A percentile compares a stretch with the other conserved stretches of the same genome.
phyloP scores from a whole-genome alignment of 2,329 filamentous ascomycete species.

The Apiospora marii region DNA sequence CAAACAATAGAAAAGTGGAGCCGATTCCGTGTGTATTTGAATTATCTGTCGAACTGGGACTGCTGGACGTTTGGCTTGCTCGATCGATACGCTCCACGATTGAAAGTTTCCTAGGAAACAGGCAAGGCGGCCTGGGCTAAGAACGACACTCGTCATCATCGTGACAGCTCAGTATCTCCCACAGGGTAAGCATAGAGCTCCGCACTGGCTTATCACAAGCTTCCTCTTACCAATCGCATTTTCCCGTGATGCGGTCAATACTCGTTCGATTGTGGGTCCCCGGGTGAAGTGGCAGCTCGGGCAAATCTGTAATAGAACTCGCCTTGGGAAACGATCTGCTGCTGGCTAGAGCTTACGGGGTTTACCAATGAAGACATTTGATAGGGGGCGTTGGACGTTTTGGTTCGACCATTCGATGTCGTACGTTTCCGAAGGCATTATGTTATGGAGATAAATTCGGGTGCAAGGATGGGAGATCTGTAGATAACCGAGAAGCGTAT shows the following conservation, averaged over 20 bases:
- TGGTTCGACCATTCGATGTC: constrained; percentile 16
- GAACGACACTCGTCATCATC: background rate
- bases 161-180: background rate
- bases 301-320: background rate
- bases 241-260: background rate
- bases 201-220: background rate
- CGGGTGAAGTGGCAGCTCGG: background rate
- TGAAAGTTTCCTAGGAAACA: background rate
- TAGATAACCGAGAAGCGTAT: constrained; percentile 6
- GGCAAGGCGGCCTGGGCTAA: background rate
- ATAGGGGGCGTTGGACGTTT: constrained; percentile 1
- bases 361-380: background rate
- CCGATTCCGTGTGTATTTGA: background rate
- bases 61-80: background rate
- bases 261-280: constrained; percentile 15
- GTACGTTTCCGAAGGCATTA: constrained; percentile 12
- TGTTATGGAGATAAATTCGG: background rate
- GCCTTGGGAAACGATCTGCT: constrained; percentile 13
- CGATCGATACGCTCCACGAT: background rate
- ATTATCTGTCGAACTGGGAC: background rate
- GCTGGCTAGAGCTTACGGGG: background rate
- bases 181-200: background rate
- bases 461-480: constrained; percentile 14
- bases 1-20: background rate
- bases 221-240: background rate